phyloP scores from a whole-genome alignment of 306 rosid genomes.

The Castanopsis chinensis region DNA sequence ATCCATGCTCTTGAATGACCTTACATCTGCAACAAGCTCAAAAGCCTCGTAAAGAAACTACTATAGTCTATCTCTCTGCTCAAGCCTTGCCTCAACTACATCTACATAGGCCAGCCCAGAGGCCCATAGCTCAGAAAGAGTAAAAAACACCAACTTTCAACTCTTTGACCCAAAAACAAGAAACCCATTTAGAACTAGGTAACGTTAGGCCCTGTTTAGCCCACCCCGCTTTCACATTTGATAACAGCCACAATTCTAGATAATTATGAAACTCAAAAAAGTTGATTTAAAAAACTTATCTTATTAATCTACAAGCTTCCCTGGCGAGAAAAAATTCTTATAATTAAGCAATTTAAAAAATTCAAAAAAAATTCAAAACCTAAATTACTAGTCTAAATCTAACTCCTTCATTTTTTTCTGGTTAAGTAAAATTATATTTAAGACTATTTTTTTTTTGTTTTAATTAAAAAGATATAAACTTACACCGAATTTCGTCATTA shows the following conservation, averaged over 20 bases:
- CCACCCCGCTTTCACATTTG: background rate
- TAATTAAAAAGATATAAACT: background rate
- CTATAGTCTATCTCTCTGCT: too few relatives aligned
- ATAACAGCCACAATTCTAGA: background rate
- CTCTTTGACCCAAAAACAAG: background rate
- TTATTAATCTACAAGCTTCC: background rate
- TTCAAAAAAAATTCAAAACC: background rate
- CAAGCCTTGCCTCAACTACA: too few relatives aligned
- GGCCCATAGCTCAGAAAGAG: background rate
- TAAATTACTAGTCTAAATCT: background rate
- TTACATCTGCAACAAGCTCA: background rate
- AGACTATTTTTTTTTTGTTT: too few relatives aligned
- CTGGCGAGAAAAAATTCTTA: background rate
- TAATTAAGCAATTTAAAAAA: background rate
- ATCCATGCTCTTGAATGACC: background rate
- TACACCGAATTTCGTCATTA: slow-evolving; percentile 47
- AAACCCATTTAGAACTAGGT: background rate
- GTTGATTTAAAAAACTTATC: background rate
- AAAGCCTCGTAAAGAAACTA: background rate
- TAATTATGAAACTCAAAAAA: background rate
- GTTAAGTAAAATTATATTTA: too few relatives aligned
- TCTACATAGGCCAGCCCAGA: background rate
- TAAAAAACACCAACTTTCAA: background rate
- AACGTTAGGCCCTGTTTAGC: too few relatives aligned
- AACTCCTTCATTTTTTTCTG: too few relatives aligned